A percentile compares a stretch with the other conserved stretches of the same genome.
Conservation (phyloP, 371 early-diverging fungal genomes). For the Apophysomyces elegans region DNA sequence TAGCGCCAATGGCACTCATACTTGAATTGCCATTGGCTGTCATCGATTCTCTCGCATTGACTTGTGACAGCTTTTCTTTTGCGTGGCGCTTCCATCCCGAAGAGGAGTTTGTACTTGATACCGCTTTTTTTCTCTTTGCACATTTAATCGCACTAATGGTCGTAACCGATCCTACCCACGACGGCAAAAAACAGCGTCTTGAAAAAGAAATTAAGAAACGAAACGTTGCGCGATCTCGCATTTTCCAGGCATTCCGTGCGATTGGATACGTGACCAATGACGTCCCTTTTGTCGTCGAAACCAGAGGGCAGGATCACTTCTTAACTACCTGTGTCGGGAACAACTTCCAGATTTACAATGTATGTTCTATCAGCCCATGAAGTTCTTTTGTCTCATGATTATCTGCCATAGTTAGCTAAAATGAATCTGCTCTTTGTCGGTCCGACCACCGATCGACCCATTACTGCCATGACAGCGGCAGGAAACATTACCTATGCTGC, state of each 20-base stretch:
- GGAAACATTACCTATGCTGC: slow-evolving; percentile 80
- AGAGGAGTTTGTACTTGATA: neutral
- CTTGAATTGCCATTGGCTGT: too few species aligned
- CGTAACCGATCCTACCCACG: slow-evolving; percentile 11
- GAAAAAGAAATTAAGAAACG: slow-evolving; percentile 16
- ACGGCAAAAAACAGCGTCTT: slow-evolving; percentile 21
- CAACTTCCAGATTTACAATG: slow-evolving; percentile 88
- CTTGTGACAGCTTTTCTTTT: slow-evolving; percentile 18
- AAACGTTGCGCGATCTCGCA: slow-evolving; percentile 44
- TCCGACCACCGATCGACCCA: slow-evolving; percentile 67
- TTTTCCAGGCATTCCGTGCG: slow-evolving; percentile 87
- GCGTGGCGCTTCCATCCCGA: neutral
- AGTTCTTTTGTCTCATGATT: neutral
- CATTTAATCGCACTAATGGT: neutral
- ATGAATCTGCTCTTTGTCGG: slow-evolving; percentile 63
- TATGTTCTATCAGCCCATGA: slow-evolving; percentile 20
- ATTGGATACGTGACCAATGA: slow-evolving; percentile 89
- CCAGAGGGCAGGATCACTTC: slow-evolving; percentile 77
- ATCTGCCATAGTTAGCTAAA: slow-evolving; percentile 32
- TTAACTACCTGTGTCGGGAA: slow-evolving; percentile 85
- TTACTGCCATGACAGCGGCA: slow-evolving; percentile 75
- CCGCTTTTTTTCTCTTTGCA: slow-evolving; percentile 5
- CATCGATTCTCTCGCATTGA: too few species aligned
- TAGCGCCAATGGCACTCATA: too few species aligned
- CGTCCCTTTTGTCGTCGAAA: slow-evolving; percentile 79